These are phyloP conservation scores for Tricladium varicosporioides DNA, from an alignment of 2,329 filamentous ascomycete genomes.

Conservation along the genomic window DNA sequence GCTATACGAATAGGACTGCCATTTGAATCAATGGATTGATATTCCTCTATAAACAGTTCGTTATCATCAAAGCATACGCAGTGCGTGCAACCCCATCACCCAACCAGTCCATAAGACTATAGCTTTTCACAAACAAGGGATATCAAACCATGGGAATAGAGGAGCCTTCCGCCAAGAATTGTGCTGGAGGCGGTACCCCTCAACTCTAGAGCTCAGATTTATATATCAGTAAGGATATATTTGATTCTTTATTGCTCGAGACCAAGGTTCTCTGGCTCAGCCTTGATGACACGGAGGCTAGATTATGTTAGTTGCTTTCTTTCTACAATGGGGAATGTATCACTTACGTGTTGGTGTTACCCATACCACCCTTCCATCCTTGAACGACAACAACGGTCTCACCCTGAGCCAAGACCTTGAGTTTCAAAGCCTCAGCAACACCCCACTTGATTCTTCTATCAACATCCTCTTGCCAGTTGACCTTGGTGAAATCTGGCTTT, in stretches of 20 bases:
- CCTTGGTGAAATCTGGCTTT: conserved; percentile 91
- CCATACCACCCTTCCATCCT: conserved; percentile 89
- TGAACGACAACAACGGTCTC: conserved; percentile 82
- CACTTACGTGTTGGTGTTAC: conserved; percentile 75
- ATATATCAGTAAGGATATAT: not conserved
- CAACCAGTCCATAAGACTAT: not conserved
- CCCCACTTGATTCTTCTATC: conserved; percentile 98
- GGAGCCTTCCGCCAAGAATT: not conserved
- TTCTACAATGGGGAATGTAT: not conserved
- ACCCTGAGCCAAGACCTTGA: conserved; percentile 70
- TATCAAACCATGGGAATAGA: not conserved
- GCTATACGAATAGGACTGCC: too few species aligned
- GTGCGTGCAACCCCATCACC: not conserved
- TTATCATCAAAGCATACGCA: not conserved
- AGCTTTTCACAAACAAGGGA: not conserved
- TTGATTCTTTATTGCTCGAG: conserved; percentile 5
- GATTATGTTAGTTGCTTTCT: conserved; percentile 10
- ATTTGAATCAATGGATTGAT: not conserved
- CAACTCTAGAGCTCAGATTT: not conserved
- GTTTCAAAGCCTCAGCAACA: conserved; percentile 80
- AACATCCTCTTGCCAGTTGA: conserved; percentile 98
- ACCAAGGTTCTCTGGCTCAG: conserved; percentile 31
- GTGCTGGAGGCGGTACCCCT: not conserved
- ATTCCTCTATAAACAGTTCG: not conserved
- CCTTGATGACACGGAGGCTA: conserved; percentile 35